Evolutionary conservation across 2,329 filamentous ascomycete genomes (phyloP).

Genomic region (Bipolaris bicolor): DNA sequence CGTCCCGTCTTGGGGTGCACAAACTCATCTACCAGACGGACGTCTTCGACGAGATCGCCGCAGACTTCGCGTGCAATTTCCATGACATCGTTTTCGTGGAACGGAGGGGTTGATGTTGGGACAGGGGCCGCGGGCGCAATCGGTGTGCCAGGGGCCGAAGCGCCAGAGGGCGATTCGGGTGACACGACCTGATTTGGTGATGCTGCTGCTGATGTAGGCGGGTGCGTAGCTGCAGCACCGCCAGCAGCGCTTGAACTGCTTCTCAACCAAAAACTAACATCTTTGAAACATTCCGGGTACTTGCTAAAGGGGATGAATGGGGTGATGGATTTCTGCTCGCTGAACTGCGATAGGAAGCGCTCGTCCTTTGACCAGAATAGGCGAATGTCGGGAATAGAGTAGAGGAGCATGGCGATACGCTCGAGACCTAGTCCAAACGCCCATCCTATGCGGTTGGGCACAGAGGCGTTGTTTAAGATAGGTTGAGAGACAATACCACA

Average conservation of each 20-base stretch:
- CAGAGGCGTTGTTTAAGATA: constrained; percentile 76
- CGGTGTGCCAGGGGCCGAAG: neutral
- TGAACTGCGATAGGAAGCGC: constrained; percentile 87
- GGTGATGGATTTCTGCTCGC: constrained; percentile 52
- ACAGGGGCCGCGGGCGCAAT: constrained; percentile 49
- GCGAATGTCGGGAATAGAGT: constrained; percentile 93
- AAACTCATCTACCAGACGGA: constrained; percentile 83
- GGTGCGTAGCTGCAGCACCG: constrained; percentile 28
- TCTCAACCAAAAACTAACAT: constrained; percentile 89
- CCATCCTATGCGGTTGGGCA: constrained; percentile 82
- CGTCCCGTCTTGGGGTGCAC: constrained; percentile 82
- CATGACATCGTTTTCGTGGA: constrained; percentile 98
- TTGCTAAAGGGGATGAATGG: constrained; percentile 89
- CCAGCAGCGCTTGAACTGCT: constrained; percentile 30
- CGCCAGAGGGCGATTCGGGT: constrained; percentile 8
- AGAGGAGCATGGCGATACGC: constrained; percentile 95
- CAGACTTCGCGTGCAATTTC: constrained; percentile 85
- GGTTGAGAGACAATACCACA: constrained; percentile 87
- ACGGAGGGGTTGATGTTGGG: constrained; percentile 44
- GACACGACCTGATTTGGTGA: constrained; percentile 1
- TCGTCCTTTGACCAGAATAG: constrained; percentile 91
- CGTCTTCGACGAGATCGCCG: constrained; percentile 87
- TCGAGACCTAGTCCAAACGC: constrained; percentile 95
- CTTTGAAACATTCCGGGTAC: constrained; percentile 86
- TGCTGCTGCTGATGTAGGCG: constrained; percentile 10